Conservation (phyloP, 2,329 filamentous ascomycete species). For the Venturia carpophila region DNA sequence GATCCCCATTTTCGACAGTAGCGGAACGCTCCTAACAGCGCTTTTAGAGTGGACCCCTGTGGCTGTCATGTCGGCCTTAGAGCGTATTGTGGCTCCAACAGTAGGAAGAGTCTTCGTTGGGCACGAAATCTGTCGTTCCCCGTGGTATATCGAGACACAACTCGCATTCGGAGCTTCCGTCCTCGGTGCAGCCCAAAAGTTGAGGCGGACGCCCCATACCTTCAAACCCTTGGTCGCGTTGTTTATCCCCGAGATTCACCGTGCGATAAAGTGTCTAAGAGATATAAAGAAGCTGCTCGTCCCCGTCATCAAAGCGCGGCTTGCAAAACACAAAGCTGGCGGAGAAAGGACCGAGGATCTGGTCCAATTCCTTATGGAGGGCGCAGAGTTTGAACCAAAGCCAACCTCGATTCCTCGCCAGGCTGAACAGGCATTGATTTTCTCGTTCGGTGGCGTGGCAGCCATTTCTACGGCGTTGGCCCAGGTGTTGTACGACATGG, state of each 20-base stretch:
- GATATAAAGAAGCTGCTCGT: constrained; percentile 5
- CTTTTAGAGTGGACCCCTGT: background rate
- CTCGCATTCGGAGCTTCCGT: background rate
- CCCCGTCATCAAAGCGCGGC: background rate
- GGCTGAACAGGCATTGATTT: constrained; percentile 6
- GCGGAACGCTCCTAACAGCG: background rate
- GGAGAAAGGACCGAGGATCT: background rate
- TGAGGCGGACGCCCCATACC: background rate
- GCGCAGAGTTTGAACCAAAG: background rate
- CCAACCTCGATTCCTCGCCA: background rate
- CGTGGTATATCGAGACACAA: background rate
- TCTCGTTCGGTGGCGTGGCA: background rate
- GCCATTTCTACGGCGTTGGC: background rate
- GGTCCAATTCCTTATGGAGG: constrained; percentile 2
- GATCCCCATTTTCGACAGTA: too few species aligned
- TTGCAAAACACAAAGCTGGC: background rate
- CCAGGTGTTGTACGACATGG: background rate
- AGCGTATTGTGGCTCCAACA: background rate
- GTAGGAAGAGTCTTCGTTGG: background rate
- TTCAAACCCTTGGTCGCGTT: background rate
- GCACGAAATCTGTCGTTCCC: background rate
- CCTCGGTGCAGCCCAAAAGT: background rate
- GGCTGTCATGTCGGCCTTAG: background rate
- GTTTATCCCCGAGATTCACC: background rate
- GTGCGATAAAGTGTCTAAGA: background rate